phyloP scores from a whole-genome alignment of 495 filamentous ascomycete genomes.

The Arthonia radiata region DNA sequence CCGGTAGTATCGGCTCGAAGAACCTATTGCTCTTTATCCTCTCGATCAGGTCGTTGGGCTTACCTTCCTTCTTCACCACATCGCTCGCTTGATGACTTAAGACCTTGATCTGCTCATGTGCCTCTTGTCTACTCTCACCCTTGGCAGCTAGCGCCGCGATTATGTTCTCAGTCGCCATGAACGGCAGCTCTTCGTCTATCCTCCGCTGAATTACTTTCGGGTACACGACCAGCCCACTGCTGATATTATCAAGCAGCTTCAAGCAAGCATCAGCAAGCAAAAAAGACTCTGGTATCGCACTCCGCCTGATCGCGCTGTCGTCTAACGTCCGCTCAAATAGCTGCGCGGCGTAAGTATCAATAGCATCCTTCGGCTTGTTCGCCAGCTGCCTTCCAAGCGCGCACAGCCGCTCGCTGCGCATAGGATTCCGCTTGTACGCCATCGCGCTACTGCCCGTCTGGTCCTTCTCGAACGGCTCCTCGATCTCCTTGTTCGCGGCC shows the following conservation, averaged over 20 bases:
- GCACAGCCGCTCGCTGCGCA: constrained; percentile 70
- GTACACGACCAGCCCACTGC: constrained; percentile 65
- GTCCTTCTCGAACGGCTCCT: constrained; percentile 74
- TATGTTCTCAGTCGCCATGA: constrained; percentile 52
- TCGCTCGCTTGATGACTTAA: constrained; percentile 63
- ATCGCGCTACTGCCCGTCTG: constrained; percentile 39
- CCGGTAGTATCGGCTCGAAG: constrained; percentile 56
- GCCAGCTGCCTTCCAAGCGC: constrained; percentile 45
- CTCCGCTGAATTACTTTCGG: constrained; percentile 44
- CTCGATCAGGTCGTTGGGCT: constrained; percentile 62
- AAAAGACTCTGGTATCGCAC: constrained; percentile 59
- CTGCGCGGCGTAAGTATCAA: constrained; percentile 58
- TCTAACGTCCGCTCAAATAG: constrained; percentile 52
- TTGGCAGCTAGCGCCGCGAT: constrained; percentile 66
- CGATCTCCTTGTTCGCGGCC: constrained; percentile 57
- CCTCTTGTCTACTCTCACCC: constrained; percentile 45
- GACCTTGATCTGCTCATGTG: constrained; percentile 80
- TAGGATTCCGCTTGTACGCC: constrained; percentile 80
- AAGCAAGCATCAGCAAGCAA: constrained; percentile 64
- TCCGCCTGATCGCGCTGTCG: constrained; percentile 37
- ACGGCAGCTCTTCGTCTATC: constrained; percentile 60
- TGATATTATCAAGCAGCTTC: constrained; percentile 61
- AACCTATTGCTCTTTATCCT: constrained; percentile 49
- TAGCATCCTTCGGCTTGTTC: constrained; percentile 39
- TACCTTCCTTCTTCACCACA: constrained; percentile 59